phyloP scores from a whole-genome alignment of 495 filamentous ascomycete species.

The Neurospora pannonica region DNA sequence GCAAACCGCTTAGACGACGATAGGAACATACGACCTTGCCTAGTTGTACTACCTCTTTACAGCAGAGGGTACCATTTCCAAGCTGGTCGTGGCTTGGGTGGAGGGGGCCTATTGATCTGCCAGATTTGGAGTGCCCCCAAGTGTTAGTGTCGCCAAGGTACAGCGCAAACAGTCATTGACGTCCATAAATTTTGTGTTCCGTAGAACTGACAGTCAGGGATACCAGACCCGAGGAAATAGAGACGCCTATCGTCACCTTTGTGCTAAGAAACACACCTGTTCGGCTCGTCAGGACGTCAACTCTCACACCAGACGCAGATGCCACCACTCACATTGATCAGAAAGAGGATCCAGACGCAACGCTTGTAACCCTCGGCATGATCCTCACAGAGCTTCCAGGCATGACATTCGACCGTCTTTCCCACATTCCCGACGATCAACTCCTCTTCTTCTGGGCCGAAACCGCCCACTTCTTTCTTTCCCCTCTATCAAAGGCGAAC shows the following conservation, averaged over 20 bases:
- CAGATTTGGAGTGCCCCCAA: no score
- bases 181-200: no score
- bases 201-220: no score
- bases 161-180: no score
- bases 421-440: background rate
- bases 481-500: no score
- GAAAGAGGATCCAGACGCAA: background rate
- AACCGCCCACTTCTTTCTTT: background rate
- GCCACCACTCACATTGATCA: no score
- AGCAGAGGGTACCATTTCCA: background rate
- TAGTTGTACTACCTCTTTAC: background rate
- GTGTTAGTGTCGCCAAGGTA: no score
- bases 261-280: background rate
- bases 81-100: background rate
- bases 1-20: background rate
- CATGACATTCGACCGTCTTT: background rate
- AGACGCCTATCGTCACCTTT: background rate
- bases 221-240: background rate
- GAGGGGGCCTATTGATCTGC: background rate
- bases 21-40: no score
- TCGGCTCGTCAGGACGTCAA: background rate
- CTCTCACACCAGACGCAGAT: background rate
- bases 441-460: background rate
- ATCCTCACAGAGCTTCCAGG: background rate
- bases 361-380: background rate